Evolutionary conservation across 192 early-diverging fungal genomes (phyloP), one percentile per base, ranked within the genome.

Genomic region (Dissophora ornata): DNA sequence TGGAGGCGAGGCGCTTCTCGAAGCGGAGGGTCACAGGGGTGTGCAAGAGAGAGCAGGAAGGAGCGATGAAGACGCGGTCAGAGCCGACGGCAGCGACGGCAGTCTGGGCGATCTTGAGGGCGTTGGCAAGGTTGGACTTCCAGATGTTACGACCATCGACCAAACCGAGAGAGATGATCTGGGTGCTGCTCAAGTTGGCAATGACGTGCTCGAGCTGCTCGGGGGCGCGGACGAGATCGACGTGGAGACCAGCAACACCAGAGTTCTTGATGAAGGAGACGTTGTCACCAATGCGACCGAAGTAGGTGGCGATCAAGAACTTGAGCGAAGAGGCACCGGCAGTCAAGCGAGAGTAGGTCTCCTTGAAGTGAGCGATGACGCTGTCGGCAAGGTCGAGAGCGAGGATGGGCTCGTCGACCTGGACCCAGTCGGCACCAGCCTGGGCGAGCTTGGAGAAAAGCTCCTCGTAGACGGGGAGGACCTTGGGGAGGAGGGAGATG

Each of bases 61-160:
- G 90, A 70, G 87, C 92, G 45, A 98, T 84, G 69, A 96, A 89
- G 79, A 96, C 90, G 33, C 90, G 85, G 21, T 92, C 85, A 36
- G 88, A 63, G 26, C 93, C 91, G 46, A 94, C 81, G 40, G 84
- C 86, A 22, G 62, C 56, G 41, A 94, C 84, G 44, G 94, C 90
- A 59, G 87, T 83, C 51, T 86, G 53, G 60, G 89, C 92, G 16
- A 87, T 68, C 18, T 71, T 81, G 32, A 98, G 84, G 51, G 93
- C 90, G 61, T 84, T 80, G 60, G 79, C 84, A 45, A 97, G 79
- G 85, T 98, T 92, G 62, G 90, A 86, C 86, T 96, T 97, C 97
- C 97, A 99, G 82, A 99, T 91, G 89, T 99, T 98, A 66, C 97
- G 92, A 41, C 97, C 97, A 82, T 98, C 91, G 60, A 99, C 87